Evolutionary conservation across 2,329 filamentous ascomycete genomes (phyloP).

Genomic region (Botrytis squamosa): DNA sequence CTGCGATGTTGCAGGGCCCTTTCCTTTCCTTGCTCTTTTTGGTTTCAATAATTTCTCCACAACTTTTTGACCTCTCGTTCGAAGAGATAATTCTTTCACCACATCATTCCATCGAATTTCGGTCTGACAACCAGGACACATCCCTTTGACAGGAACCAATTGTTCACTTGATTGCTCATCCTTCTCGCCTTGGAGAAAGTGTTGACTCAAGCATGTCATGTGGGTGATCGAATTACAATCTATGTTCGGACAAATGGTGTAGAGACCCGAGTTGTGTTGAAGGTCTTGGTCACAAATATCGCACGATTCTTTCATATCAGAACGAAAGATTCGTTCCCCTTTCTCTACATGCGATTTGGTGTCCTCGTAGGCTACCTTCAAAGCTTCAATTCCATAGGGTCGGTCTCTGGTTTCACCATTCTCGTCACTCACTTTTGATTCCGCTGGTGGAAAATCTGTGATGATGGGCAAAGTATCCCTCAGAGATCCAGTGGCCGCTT

Average conservation of each 20-base stretch:
- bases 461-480: conserved; percentile 31
- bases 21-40: conserved; percentile 27
- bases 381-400: conserved; percentile 49
- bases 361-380: conserved; percentile 55
- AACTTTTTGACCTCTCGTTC: conserved; percentile 68
- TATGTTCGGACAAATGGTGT: conserved; percentile 55
- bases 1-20: conserved; percentile 25
- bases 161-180: conserved; percentile 28
- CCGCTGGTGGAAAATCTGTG: conserved; percentile 30
- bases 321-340: conserved; percentile 52
- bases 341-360: conserved; percentile 57
- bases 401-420: background rate
- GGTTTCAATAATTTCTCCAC: conserved; percentile 65
- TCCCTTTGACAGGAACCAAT: conserved; percentile 66
- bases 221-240: conserved; percentile 59
- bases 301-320: conserved; percentile 56
- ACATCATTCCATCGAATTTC: conserved; percentile 70
- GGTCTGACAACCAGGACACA: conserved; percentile 68
- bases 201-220: conserved; percentile 57
- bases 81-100: conserved; percentile 77
- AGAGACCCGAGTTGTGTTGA: conserved; percentile 49
- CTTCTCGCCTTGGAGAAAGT: conserved; percentile 46
- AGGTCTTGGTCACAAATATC: conserved; percentile 52
- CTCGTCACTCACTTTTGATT: background rate
- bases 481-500: conserved; percentile 34